phyloP scores from a whole-genome alignment of 139 green algal species.

The Auxenochlorella pyrenoidosa region DNA sequence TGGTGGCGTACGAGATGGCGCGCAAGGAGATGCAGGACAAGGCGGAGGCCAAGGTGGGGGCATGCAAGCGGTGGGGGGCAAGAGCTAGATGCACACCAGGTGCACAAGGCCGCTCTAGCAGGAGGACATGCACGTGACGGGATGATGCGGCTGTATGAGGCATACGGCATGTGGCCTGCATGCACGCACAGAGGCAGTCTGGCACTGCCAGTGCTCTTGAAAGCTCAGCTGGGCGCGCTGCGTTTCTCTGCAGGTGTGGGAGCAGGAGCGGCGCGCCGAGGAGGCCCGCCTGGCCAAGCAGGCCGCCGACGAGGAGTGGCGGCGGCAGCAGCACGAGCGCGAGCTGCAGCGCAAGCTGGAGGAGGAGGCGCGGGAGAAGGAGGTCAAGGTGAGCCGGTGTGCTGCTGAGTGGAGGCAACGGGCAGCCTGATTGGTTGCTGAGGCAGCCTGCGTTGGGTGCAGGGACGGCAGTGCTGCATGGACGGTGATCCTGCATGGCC shows the following conservation, averaged over 20 bases:
- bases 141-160: no score
- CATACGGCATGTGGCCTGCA: neutral
- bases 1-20: slow-evolving; percentile 76
- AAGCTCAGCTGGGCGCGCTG: neutral
- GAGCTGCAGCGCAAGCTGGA: slow-evolving; percentile 63
- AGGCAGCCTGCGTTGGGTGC: no score
- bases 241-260: neutral
- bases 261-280: slow-evolving; percentile 63
- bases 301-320: slow-evolving; percentile 72
- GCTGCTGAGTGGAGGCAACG: no score
- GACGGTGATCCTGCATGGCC: neutral
- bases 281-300: slow-evolving; percentile 67
- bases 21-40: slow-evolving; percentile 79
- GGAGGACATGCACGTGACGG: no score
- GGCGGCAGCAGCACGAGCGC: slow-evolving; percentile 71
- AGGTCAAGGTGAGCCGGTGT: slow-evolving; percentile 48
- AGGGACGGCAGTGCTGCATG: no score
- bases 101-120: no score
- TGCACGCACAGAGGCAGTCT: neutral
- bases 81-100: no score
- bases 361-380: slow-evolving; percentile 57
- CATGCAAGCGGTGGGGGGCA: no score
- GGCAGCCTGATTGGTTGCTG: no score
- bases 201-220: no score
- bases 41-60: slow-evolving; percentile 55